Evolutionary conservation across 164 flowering plant genomes (phyloP).

Genomic region (Stephania yunnanensis): DNA sequence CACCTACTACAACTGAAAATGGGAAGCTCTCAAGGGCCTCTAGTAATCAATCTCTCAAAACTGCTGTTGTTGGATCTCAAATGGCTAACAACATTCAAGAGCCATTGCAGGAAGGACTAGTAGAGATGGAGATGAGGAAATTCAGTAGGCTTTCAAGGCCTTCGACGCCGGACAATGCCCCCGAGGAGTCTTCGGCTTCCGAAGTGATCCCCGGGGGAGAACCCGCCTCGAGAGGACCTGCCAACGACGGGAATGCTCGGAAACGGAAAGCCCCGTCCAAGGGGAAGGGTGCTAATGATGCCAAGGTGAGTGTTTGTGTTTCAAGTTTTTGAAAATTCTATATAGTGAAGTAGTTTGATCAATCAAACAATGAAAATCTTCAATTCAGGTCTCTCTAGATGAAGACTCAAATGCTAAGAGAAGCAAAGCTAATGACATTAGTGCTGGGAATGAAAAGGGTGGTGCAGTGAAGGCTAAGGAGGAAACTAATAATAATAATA

Average conservation of each 20-base stretch:
- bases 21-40: constrained; percentile 51
- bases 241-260: constrained; percentile 20
- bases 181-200: constrained; percentile 22
- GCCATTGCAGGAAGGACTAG: constrained; percentile 13
- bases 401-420: constrained; percentile 46
- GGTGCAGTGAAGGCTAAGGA: constrained; percentile 19
- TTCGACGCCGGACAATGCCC: constrained; percentile 26
- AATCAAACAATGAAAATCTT: background rate
- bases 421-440: constrained; percentile 34
- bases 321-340: background rate
- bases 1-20: constrained; percentile 16
- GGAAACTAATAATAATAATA: constrained; percentile 23
- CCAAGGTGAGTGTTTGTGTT: constrained; percentile 19
- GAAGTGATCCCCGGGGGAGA: constrained; percentile 22
- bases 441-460: constrained; percentile 21
- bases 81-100: constrained; percentile 18
- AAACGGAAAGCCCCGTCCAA: constrained; percentile 28
- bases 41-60: constrained; percentile 49
- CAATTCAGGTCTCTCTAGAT: constrained; percentile 28
- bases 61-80: constrained; percentile 33
- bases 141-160: constrained; percentile 19
- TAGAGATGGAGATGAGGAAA: constrained; percentile 22
- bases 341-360: background rate
- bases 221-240: constrained; percentile 6
- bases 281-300: constrained; percentile 25